Conservation (phyloP, 805 yeast species). For the Pichia kluyveri region DNA sequence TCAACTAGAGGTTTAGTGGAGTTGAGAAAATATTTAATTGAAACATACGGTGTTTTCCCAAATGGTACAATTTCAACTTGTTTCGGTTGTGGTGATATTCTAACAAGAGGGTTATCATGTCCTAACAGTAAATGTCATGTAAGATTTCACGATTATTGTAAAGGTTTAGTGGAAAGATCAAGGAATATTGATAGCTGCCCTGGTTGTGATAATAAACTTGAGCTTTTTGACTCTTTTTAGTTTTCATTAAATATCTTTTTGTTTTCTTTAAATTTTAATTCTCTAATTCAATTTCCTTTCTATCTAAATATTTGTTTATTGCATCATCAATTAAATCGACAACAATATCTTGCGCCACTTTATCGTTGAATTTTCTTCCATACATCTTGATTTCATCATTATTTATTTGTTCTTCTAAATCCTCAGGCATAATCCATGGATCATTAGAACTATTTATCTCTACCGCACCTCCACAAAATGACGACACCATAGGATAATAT, state of each 20-base stretch:
- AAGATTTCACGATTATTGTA: conserved; percentile 43
- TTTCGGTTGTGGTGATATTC: conserved; percentile 41
- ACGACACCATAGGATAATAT: conserved; percentile 84
- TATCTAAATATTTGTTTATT: conserved; percentile 49
- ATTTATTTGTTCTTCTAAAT: conserved; percentile 19
- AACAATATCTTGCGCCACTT: conserved; percentile 68
- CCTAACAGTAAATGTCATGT: conserved; percentile 25
- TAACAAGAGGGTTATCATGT: conserved; percentile 44
- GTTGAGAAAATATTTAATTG: conserved; percentile 34
- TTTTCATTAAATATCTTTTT: conserved; percentile 10
- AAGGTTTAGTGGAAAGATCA: conserved; percentile 29
- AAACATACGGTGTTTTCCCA: conserved; percentile 31
- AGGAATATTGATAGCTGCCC: conserved; percentile 27
- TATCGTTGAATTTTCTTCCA: conserved; percentile 53
- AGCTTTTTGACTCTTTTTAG: conserved; percentile 10
- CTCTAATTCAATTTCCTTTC: conserved; percentile 8
- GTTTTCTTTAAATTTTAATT: conserved; percentile 5
- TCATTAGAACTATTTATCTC: conserved; percentile 61
- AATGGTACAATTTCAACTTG: conserved; percentile 35
- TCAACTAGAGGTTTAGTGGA: conserved; percentile 40
- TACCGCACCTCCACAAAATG: conserved; percentile 71
- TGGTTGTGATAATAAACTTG: conserved; percentile 9
- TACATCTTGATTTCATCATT: conserved; percentile 37
- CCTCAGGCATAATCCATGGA: conserved; percentile 38
- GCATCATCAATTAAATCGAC: conserved; percentile 84